Percentiles rank a stretch among this genome's conserved stretches.
Conservation (phyloP, 2,329 filamentous ascomycete species). For the Blastomyces silverae region DNA sequence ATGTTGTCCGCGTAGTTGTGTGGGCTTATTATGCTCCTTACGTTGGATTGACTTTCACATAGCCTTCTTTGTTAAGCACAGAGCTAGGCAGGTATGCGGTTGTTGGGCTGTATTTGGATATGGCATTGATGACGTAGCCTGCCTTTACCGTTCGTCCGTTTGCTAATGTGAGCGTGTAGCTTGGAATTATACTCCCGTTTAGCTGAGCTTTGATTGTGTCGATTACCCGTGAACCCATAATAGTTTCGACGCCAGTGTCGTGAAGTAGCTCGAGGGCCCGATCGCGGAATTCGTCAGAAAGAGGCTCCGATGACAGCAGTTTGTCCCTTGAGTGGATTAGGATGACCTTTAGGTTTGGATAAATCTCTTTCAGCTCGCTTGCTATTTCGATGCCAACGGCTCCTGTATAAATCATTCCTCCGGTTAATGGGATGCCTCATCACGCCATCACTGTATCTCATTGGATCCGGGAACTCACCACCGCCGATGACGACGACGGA, state of each 20-base stretch:
- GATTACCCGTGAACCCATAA: slow-evolving; percentile 54
- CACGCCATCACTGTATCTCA: not conserved
- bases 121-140: slow-evolving; percentile 60
- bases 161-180: slow-evolving; percentile 52
- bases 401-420: slow-evolving; percentile 35
- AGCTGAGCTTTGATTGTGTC: slow-evolving; percentile 41
- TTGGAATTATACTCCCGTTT: slow-evolving; percentile 24
- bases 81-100: slow-evolving; percentile 54
- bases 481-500: slow-evolving; percentile 69
- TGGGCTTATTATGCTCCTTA: slow-evolving; percentile 30
- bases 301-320: slow-evolving; percentile 65
- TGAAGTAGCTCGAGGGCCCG: slow-evolving; percentile 52
- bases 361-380: slow-evolving; percentile 63
- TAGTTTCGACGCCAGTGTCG: slow-evolving; percentile 58
- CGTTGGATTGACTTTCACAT: slow-evolving; percentile 54
- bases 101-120: slow-evolving; percentile 56
- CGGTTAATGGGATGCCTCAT: not conserved
- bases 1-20: not conserved
- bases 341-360: slow-evolving; percentile 60
- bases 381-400: slow-evolving; percentile 80
- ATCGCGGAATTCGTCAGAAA: slow-evolving; percentile 64
- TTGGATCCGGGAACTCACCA: slow-evolving; percentile 34
- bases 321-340: slow-evolving; percentile 65
- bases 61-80: slow-evolving; percentile 55
- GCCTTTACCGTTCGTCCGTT: slow-evolving; percentile 54